Base-by-base conservation (phyloP, 1,284 basidiomycete genomes). In the Anthracocystis panici-leucophaei region DNA sequence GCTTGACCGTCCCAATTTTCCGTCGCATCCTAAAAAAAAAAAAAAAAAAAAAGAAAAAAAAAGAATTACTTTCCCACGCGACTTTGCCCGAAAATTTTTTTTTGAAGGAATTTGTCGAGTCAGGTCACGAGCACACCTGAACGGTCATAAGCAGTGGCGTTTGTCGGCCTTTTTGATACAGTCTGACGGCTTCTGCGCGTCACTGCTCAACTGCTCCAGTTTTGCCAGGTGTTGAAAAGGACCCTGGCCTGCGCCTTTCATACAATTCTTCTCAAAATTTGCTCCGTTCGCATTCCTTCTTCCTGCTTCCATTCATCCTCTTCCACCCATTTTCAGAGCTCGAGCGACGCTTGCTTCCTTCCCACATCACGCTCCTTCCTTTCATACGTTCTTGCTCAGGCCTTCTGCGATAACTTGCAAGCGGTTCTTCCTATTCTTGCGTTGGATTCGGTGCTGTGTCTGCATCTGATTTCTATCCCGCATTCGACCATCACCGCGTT, bases 11-110 rank as follows among this genome's bases (percentile, higher is more conserved):
- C 46, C 46, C 48, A 51, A 42, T 42, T 45, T 51, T 56, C n/a
- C 41, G 38, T 55, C 5, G 5, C 14, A 12, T 44, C 18, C 40
- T n/a, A n/a, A n/a, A n/a, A n/a, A n/a, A n/a, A n/a, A 20, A 42
- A 51, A 51, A 33, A 25, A 21, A 6, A 20, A 42, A 51, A 51
- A 33, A 20, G 29, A 51, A 51, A 33, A n/a, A 20, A 42, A 51
- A 51, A 33, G 18, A 21, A 6, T 12, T 12, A 3, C 27, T 31
- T 46, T 25, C 23, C 23, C 57, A 54, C 59, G 59, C 59, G 59
- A 55, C 38, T 61, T 49, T 55, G 27, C 59, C 52, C 59, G 59
- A 48, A 3, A 38, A 49, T 41, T 21, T 53, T 53, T 41, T 44
- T 44, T 44, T 44, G 27, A 27, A 27, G 27, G 7, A 27, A 27